Evolutionary conservation across 1,284 basidiomycete species (phyloP), one percentile per base, ranked within the genome.

Genomic region (Mrakiaceae sp.): DNA sequence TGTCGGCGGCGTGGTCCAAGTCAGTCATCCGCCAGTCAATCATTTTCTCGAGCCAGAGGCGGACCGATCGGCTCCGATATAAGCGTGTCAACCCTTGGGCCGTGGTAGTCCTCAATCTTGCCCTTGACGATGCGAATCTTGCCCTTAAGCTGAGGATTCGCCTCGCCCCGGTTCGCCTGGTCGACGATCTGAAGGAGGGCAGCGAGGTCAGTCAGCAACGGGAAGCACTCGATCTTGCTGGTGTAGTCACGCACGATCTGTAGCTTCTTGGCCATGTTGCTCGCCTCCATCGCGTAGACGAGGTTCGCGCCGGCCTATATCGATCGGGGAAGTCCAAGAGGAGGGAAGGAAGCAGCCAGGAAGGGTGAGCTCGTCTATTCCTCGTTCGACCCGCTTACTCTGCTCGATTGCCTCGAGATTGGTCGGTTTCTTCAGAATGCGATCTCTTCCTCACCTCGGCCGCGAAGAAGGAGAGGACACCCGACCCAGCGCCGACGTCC

Each of bases 401-500:
- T 51, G 6, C 6, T 11, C 8, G 27, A 50, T 0, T 7, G 42
- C 10, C 10, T 14, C 52, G 9, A 43, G 40, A 8, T 3, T 27
- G 27, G 27, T 27, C 2, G 27, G 27, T 27, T 27, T 2, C 27
- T 27, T 27, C 27, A 27, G 27, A 27, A 27, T 27, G 27, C 27
- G 27, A 27, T 27, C 27, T 27, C 27, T 27, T 27, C 27, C 27
- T 27, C 27, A 68, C 68, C 60, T 70, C 74, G 10, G 76, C 77
- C 11, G 79, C 73, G 70, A 81, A 78, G 71, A 75, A 79, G 12
- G 78, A 78, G 60, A 81, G 70, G 62, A 81, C 79, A 5, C 79
- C 79, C n/a, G 77, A 79, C 10, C 79, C 79, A 1, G 79, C 79
- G 46, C 79, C 79, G 27, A 81, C 74, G 63, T 81, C 79, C 53